These are phyloP conservation scores for Medicago arabica DNA, from an alignment of 306 rosid species.

Conservation along the genomic window DNA sequence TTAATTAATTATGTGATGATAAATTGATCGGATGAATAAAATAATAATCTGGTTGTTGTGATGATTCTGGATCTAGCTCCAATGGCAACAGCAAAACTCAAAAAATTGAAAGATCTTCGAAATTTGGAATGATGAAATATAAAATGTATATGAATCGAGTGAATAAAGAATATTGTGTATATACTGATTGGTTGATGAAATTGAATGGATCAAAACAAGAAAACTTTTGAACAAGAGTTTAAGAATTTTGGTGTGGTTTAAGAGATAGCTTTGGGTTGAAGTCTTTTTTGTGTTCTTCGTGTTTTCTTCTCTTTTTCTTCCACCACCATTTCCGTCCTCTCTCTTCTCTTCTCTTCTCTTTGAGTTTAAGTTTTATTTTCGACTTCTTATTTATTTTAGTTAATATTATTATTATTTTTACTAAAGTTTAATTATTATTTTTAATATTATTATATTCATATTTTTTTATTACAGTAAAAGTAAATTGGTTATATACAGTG, in stretches of 20 bases:
- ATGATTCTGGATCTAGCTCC: conserved; percentile 68
- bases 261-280: background rate
- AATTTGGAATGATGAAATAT: conserved; percentile 32
- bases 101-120: conserved; percentile 48
- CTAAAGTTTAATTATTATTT: background rate
- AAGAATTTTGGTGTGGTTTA: conserved; percentile 5
- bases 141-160: background rate
- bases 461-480: background rate
- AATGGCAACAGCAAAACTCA: conserved; percentile 46
- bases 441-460: background rate
- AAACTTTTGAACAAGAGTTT: conserved; percentile 44
- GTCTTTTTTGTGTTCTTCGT: background rate
- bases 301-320: conserved; percentile 36
- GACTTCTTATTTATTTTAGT: background rate
- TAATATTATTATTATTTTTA: background rate
- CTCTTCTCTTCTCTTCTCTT: no score
- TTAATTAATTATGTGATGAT: conserved; percentile 46
- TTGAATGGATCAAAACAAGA: conserved; percentile 32
- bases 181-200: conserved; percentile 26
- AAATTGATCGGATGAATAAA: conserved; percentile 67
- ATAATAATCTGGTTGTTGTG: conserved; percentile 36
- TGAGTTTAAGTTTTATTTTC: conserved; percentile 40
- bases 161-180: conserved; percentile 27
- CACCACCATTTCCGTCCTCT: conserved; percentile 53
- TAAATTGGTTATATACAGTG: background rate